Evolutionary conservation across 176 grass and related monocot genomes (phyloP), one percentile per base, ranked within the genome.

Genomic region (Guadua angustifolia): DNA sequence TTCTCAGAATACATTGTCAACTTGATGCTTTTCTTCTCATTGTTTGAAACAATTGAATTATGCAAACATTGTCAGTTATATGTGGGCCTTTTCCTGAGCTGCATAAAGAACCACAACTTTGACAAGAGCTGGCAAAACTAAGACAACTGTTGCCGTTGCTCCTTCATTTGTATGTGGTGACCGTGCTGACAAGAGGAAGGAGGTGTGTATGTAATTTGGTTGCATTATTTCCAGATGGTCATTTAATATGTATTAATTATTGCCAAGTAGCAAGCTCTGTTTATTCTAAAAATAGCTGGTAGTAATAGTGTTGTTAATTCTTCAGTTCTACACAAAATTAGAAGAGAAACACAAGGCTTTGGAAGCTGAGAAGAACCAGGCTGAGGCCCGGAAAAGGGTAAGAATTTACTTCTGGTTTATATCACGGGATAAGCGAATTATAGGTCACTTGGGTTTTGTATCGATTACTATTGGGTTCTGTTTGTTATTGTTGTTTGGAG

Each of bases 291-390:
- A 67, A 60, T 8, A 13, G 8, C 60, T 80, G 58, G 13, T 83
- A 66, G 47, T 86, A 9, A 83, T 13, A 78, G 4, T 83, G 57
- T 63, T 69, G 7, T 75, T 52, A 6, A 82, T 90, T 88, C 21
- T 74, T 74, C 87, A 94, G 93, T 94, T 92, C 50, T 94, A 94
- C 75, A 92, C 93, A 73, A 92, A 94, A 87, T 81, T 94, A 88
- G 93, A 90, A 86, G 93, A 94, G 83, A 94, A 94, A 64, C 85
- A 92, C 22, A 89, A 94, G 56, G 90, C 93, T 78, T 75, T 94
- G 66, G 93, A 94, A 82, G 90, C 79, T 68, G 93, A 94, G 79
- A 94, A 85, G 46, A 77, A 83, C 44, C 47, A 92, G 74, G 66
- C 76, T 65, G 93, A 94, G 69, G 83, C 90, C n/a, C 77, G 90